Evolutionary conservation across 192 early-diverging fungal species (phyloP), one percentile per base, ranked within the genome.

Genomic region (Globomyces pollinis-pini): DNA sequence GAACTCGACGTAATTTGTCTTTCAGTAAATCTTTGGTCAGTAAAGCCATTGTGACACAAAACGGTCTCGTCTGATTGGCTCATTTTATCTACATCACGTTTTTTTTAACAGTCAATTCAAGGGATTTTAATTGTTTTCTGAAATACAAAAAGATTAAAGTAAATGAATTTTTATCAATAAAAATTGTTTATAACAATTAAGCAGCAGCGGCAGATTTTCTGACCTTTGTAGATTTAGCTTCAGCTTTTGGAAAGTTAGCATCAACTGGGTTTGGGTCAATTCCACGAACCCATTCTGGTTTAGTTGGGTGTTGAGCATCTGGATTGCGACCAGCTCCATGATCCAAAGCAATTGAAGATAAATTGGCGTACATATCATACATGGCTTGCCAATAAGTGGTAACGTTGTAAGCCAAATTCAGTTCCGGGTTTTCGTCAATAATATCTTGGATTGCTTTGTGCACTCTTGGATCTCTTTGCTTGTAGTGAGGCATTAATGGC

Each of bases 401-500:
- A 34, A 55, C 53, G 29, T 55, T 55, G 53, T 55, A 55, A 31
- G 21, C 20, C 35, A 55, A 15, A 23, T 41, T 41, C 31, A 55
- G 33, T 8, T 31, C 53, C 6, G 53, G 53, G 29, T 55, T 55
- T 55, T 55, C 53, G 31, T 55, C 53, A 18, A 24, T 33, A 7
- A 55, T 55, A 23, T 31, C 23, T 41, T 55, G 28, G 29, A 55
- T 31, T 5, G 29, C 29, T 16, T 4, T n/a, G 23, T 55, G 53
- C 7, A 55, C 53, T 13, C 31, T 4, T 16, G 53, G 53, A 26
- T 55, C 31, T 36, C 23, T 28, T 34, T 55, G 53, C 8, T 55
- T 55, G 8, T 55, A 33, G 53, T 55, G 53, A 20, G 53, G 53
- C 53, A 55, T 55, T 15, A 55, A 41, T 35, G 53, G 53, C 53